A percentile compares a stretch with the other conserved stretches of the same genome.
Evolutionary conservation across 1,284 basidiomycete genomes (phyloP).

Genomic region (Vanrija pseudolonga): DNA sequence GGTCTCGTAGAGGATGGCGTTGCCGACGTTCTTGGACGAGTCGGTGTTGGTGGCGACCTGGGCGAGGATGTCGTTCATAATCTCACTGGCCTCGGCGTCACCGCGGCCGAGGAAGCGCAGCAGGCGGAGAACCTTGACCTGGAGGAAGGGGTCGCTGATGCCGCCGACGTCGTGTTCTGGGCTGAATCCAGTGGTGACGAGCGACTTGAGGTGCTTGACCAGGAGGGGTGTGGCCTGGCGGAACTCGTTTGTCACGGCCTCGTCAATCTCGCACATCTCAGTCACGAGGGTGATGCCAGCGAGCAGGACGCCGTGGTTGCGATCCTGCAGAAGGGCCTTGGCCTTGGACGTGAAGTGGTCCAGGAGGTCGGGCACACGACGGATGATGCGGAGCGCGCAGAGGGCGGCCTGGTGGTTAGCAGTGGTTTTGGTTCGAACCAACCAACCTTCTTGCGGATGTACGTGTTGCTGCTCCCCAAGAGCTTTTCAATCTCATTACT

Average conservation of each 20-base stretch:
- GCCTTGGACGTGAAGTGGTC: constrained; percentile 89
- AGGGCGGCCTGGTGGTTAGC: constrained; percentile 69
- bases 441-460: constrained; percentile 93
- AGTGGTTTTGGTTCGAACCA: neutral
- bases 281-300: constrained; percentile 91
- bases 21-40: constrained; percentile 96
- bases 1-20: constrained; percentile 96
- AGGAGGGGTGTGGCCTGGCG: constrained; percentile 91
- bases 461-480: constrained; percentile 94
- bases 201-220: constrained; percentile 90
- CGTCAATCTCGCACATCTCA: constrained; percentile 85
- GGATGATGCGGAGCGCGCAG: constrained; percentile 92
- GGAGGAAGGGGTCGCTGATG: constrained; percentile 97
- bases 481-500: constrained; percentile 97
- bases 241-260: constrained; percentile 74
- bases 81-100: constrained; percentile 82
- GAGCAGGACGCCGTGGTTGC: constrained; percentile 94
- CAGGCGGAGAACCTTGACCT: constrained; percentile 94
- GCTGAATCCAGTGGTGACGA: constrained; percentile 95
- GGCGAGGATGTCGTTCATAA: constrained; percentile 98
- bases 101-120: constrained; percentile 82
- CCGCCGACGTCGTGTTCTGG: constrained; percentile 99
- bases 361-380: constrained; percentile 92
- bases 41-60: constrained; percentile 99
- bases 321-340: constrained; percentile 86